A percentile compares a stretch with the other conserved stretches of the same genome.
These are phyloP conservation scores for Cryptococcus sp. DNA, from an alignment of 1,284 basidiomycete genomes.

Conservation along the genomic window DNA sequence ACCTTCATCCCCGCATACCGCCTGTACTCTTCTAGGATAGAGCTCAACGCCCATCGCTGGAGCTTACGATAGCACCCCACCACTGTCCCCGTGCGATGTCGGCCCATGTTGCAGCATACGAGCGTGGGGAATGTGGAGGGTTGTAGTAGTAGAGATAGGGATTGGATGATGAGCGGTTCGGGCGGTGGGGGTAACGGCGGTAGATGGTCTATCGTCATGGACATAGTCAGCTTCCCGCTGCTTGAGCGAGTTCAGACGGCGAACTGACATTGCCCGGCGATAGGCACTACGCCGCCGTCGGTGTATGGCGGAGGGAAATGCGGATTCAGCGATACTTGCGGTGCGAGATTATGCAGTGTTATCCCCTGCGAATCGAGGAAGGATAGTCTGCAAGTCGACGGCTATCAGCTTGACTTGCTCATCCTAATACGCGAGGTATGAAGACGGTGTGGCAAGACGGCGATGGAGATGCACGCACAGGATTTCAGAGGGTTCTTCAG, in stretches of 20 bases:
- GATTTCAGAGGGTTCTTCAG: constrained; percentile 57
- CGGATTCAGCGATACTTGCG: constrained; percentile 45
- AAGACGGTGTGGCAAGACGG: neutral
- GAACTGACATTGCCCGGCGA: constrained; percentile 44
- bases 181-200: constrained; percentile 50
- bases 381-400: constrained; percentile 41
- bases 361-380: constrained; percentile 51
- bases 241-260: neutral
- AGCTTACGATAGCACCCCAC: constrained; percentile 56
- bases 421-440: neutral
- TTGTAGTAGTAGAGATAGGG: constrained; percentile 57
- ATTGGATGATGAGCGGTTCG: constrained; percentile 59
- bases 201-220: constrained; percentile 37
- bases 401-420: constrained; percentile 13
- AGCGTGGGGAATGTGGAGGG: constrained; percentile 56
- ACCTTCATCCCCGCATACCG: constrained; percentile 59
- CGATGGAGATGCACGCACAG: constrained; percentile 49
- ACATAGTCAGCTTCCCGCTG: neutral
- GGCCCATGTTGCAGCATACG: constrained; percentile 59
- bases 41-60: constrained; percentile 57
- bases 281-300: constrained; percentile 49
- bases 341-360: constrained; percentile 46
- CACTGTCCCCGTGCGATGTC: constrained; percentile 58
- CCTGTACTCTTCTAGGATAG: constrained; percentile 59
- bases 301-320: constrained; percentile 52